A percentile compares a stretch with the other conserved stretches of the same genome.
Conservation (phyloP, 2,329 filamentous ascomycete genomes). For the Ophiostoma australiae region DNA sequence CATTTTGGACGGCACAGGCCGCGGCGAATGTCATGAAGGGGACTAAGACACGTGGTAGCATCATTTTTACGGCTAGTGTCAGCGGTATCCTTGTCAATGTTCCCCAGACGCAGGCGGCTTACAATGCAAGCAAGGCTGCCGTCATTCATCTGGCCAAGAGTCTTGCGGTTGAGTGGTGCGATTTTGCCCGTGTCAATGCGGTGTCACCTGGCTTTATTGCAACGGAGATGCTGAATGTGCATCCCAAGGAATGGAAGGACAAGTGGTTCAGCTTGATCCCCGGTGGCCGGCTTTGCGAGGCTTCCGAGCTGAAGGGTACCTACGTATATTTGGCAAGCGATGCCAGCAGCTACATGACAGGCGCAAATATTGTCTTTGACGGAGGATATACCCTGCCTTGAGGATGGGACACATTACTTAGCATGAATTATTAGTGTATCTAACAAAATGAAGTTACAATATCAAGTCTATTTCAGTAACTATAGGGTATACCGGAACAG, state of each 20-base stretch:
- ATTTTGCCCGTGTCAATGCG: slow-evolving; percentile 67
- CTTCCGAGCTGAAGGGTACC: slow-evolving; percentile 73
- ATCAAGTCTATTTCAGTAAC: too few relatives aligned
- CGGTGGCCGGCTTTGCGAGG: slow-evolving; percentile 71
- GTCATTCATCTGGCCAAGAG: slow-evolving; percentile 58
- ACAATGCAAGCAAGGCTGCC: slow-evolving; percentile 68
- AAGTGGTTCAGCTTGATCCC: slow-evolving; percentile 75
- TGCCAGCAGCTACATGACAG: slow-evolving; percentile 77
- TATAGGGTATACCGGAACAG: too few relatives aligned
- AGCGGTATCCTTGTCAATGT: slow-evolving; percentile 73
- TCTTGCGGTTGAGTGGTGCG: slow-evolving; percentile 73
- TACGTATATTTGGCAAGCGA: slow-evolving; percentile 82
- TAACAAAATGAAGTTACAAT: too few relatives aligned
- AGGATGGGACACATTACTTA: not conserved
- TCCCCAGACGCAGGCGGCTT: slow-evolving; percentile 68
- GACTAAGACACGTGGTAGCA: slow-evolving; percentile 57
- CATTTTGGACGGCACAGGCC: slow-evolving; percentile 69
- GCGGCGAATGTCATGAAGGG: slow-evolving; percentile 59
- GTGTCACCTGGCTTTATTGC: slow-evolving; percentile 73
- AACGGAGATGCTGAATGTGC: slow-evolving; percentile 66
- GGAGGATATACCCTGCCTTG: slow-evolving; percentile 54
- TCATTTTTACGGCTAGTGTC: slow-evolving; percentile 75
- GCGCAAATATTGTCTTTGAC: slow-evolving; percentile 67
- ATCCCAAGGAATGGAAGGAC: slow-evolving; percentile 60
- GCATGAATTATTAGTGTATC: too few relatives aligned